Percentiles rank a stretch among this genome's conserved stretches.
These are phyloP conservation scores for Irpex sp. DNA, from an alignment of 1,284 basidiomycete species.

Conservation along the genomic window DNA sequence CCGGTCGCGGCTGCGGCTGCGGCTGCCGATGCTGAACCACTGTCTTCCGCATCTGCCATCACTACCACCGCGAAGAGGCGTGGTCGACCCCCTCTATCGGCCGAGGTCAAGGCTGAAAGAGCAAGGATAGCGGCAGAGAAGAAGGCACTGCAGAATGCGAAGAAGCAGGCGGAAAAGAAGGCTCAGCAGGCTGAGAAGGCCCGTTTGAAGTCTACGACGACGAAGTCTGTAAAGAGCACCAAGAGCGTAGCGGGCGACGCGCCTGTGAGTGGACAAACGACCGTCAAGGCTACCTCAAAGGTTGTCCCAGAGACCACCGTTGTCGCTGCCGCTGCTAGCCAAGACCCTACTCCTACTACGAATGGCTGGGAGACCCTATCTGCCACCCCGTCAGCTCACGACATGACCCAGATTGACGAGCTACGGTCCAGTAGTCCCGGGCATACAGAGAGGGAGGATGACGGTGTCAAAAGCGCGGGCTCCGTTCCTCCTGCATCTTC, in stretches of 20 bases:
- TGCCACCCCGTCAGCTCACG: conserved; percentile 12
- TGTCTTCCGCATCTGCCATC: conserved; percentile 1
- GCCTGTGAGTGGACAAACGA: not conserved
- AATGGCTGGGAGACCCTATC: not conserved
- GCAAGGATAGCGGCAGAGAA: conserved; percentile 22
- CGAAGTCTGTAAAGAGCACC: conserved; percentile 10
- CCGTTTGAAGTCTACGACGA: conserved; percentile 10
- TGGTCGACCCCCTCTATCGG: conserved; percentile 19
- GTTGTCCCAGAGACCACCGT: not conserved
- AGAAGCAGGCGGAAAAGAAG: conserved; percentile 9
- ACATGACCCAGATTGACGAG: conserved; percentile 32
- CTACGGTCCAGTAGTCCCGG: conserved; percentile 31
- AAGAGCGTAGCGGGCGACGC: conserved; percentile 2
- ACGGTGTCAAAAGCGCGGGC: not conserved
- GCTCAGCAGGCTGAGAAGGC: conserved; percentile 10
- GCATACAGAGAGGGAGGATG: not conserved
- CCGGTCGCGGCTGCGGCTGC: not conserved
- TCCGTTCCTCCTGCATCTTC: not conserved
- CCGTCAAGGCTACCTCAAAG: not conserved
- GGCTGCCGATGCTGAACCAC: not conserved
- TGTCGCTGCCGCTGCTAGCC: not conserved
- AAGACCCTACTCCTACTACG: not conserved
- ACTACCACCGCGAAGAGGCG: conserved; percentile 18
- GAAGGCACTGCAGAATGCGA: conserved; percentile 18
- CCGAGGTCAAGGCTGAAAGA: conserved; percentile 24